These are phyloP conservation scores for Aegilops sharonensis DNA, from an alignment of 176 grass and related monocot species.

Conservation along the genomic window DNA sequence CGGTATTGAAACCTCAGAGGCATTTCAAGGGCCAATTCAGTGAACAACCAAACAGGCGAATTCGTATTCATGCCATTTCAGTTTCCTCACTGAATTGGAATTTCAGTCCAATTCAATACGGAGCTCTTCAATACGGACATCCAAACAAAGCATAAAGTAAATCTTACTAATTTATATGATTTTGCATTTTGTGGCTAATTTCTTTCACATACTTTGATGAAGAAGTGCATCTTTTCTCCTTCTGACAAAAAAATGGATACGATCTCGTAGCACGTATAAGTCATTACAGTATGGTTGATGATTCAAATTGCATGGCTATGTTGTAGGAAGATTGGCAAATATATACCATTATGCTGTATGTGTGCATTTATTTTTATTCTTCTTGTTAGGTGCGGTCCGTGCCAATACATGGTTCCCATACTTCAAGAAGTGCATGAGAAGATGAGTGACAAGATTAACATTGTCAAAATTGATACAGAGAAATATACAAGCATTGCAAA, in stretches of 20 bases:
- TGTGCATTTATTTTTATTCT: slow-evolving; percentile 30
- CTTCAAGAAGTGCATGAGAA: slow-evolving; percentile 91
- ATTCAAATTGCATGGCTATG: background rate
- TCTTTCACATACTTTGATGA: background rate
- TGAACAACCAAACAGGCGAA: no score
- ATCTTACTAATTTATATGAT: background rate
- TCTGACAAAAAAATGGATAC: background rate
- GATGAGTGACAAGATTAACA: slow-evolving; percentile 80
- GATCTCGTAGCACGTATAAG: background rate
- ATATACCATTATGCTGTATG: background rate
- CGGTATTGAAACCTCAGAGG: no score
- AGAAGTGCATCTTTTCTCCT: background rate
- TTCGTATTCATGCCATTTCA: no score
- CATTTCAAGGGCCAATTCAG: no score
- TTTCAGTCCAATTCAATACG: no score
- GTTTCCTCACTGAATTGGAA: no score
- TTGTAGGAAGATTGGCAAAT: background rate
- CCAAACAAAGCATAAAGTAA: background rate
- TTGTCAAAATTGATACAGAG: slow-evolving; percentile 99
- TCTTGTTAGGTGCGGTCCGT: slow-evolving; percentile 82
- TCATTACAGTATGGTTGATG: background rate
- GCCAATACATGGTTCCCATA: slow-evolving; percentile 97
- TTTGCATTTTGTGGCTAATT: background rate
- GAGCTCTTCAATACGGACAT: no score
- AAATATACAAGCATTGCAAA: slow-evolving; percentile 84